Percentiles rank a stretch among this genome's conserved stretches.
Conservation (phyloP, 1,139 yeast species). For the Yamadazyma pseudoaaseri region DNA sequence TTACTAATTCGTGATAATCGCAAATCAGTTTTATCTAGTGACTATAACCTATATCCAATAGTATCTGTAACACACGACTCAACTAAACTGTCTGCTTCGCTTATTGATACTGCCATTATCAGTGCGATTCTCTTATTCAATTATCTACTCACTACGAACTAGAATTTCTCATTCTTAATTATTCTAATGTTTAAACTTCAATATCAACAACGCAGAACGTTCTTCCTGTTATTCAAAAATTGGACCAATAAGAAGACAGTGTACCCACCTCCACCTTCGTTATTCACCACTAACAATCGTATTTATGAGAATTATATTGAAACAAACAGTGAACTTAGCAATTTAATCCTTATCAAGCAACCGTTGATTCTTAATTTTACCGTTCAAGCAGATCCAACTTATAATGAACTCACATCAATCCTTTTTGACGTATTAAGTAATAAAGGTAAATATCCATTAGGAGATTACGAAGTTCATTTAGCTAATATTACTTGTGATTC, state of each 20-base stretch:
- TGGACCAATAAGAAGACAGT: constrained; percentile 17
- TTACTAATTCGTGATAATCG: no score
- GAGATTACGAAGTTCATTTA: constrained; percentile 41
- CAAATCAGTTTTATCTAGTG: no score
- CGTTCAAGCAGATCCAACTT: constrained; percentile 59
- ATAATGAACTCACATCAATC: constrained; percentile 63
- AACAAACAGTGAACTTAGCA: constrained; percentile 53
- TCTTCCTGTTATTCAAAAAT: constrained; percentile 9
- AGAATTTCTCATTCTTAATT: background rate
- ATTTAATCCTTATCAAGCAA: constrained; percentile 49
- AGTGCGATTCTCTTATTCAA: no score
- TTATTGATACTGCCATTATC: no score
- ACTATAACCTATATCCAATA: no score
- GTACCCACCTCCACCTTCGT: constrained; percentile 41
- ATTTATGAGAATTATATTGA: constrained; percentile 44
- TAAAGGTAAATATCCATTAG: constrained; percentile 46
- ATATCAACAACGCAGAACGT: constrained; percentile 7
- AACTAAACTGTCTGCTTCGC: no score
- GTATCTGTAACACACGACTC: no score
- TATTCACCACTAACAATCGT: constrained; percentile 40
- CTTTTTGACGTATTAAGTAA: constrained; percentile 56
- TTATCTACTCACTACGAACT: no score
- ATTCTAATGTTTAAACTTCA: constrained; percentile 3
- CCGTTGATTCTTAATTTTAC: constrained; percentile 77
- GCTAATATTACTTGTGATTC: constrained; percentile 73